Conservation (phyloP, 305 asterid genomes). For the Salvia sclarea region DNA sequence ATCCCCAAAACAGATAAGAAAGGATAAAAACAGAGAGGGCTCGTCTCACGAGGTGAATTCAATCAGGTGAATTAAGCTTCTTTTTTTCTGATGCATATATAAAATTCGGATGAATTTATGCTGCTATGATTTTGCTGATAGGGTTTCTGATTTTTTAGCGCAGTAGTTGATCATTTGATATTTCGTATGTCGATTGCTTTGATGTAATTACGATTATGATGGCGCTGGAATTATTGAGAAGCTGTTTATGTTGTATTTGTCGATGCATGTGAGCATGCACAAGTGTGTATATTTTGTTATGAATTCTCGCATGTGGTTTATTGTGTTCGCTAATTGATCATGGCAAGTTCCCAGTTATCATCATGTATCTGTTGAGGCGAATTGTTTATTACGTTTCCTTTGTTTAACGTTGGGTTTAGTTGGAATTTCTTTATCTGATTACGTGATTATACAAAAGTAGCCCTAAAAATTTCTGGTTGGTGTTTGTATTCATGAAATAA, state of each 20-base stretch:
- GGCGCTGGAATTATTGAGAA: constrained; percentile 23
- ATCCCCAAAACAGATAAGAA: background rate
- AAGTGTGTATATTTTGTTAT: background rate
- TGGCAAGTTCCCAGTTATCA: background rate
- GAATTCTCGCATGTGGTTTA: background rate
- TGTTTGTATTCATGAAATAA: background rate
- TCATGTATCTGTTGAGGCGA: background rate
- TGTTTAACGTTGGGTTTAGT: background rate
- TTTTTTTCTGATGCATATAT: background rate
- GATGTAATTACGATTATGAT: background rate
- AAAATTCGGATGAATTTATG: background rate
- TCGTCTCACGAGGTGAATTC: background rate
- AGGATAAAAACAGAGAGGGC: background rate
- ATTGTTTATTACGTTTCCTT: background rate
- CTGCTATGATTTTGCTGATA: background rate
- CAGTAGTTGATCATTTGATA: background rate
- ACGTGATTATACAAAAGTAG: background rate
- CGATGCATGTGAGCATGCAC: constrained; percentile 23
- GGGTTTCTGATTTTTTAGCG: constrained; percentile 16
- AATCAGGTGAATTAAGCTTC: constrained; percentile 20
- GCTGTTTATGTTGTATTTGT: background rate
- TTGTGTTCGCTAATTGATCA: background rate
- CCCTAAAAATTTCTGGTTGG: background rate
- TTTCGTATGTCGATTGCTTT: background rate
- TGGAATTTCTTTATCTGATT: background rate